Conservation (phyloP, 2,329 filamentous ascomycete species). For the Penicillium concentricum region DNA sequence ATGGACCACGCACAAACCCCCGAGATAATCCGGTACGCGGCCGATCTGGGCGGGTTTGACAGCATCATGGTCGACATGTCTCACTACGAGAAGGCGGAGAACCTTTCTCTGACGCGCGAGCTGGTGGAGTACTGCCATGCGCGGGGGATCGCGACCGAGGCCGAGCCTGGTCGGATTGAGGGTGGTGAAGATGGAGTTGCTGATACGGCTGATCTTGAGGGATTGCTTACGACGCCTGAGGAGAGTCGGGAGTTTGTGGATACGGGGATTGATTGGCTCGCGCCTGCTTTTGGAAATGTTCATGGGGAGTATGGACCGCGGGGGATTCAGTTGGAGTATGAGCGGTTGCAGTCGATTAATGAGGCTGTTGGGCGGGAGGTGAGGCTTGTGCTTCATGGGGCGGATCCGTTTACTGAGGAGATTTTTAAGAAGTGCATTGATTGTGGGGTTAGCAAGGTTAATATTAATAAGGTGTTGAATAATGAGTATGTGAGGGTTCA, state of each 20-base stretch:
- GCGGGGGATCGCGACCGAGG: conserved; percentile 66
- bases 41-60: conserved; percentile 64
- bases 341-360: conserved; percentile 51
- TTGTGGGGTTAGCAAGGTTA: conserved; percentile 56
- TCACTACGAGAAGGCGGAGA: conserved; percentile 69
- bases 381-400: conserved; percentile 58
- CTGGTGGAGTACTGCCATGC: conserved; percentile 63
- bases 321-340: conserved; percentile 64
- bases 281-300: conserved; percentile 74
- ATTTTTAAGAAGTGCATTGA: conserved; percentile 56
- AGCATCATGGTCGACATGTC: conserved; percentile 77
- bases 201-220: conserved; percentile 63
- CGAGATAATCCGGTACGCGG: conserved; percentile 60
- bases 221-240: conserved; percentile 65
- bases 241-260: conserved; percentile 69
- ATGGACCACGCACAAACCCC: conserved; percentile 67
- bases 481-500: conserved; percentile 50
- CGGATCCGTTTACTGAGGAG: conserved; percentile 57
- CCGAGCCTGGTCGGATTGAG: conserved; percentile 69
- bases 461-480: conserved; percentile 61
- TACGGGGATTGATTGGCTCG: conserved; percentile 71
- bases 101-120: conserved; percentile 63
- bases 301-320: conserved; percentile 70
- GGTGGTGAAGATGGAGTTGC: conserved; percentile 73
- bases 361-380: conserved; percentile 51